Evolutionary conservation across 495 filamentous ascomycete genomes (phyloP).

Genomic region (Talaromyces stipitatus): DNA sequence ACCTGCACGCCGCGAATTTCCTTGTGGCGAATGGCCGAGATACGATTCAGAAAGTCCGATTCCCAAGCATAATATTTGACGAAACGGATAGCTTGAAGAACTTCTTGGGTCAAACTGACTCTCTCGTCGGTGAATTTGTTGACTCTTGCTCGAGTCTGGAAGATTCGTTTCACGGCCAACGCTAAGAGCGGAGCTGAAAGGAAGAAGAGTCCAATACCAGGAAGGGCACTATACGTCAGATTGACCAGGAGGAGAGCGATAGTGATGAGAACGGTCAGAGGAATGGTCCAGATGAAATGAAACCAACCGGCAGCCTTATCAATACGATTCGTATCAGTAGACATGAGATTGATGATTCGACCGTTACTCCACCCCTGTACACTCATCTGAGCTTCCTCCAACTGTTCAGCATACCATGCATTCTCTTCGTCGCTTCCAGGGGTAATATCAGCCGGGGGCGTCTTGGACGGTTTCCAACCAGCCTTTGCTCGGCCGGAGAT

Average conservation of each 20-base stretch:
- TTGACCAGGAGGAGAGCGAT: slow-evolving; percentile 76
- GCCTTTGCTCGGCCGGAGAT: slow-evolving; percentile 73
- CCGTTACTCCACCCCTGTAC: slow-evolving; percentile 78
- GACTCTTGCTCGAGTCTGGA: slow-evolving; percentile 62
- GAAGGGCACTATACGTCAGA: slow-evolving; percentile 76
- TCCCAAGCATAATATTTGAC: slow-evolving; percentile 98
- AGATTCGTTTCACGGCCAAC: slow-evolving; percentile 61
- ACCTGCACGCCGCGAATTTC: slow-evolving; percentile 78
- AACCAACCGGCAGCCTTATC: slow-evolving; percentile 81
- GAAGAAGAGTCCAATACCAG: slow-evolving; percentile 77
- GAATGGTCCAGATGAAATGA: slow-evolving; percentile 83
- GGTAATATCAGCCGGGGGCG: slow-evolving; percentile 25
- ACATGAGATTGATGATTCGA: slow-evolving; percentile 85
- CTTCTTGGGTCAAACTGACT: slow-evolving; percentile 90
- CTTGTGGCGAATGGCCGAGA: slow-evolving; percentile 59
- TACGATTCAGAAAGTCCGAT: slow-evolving; percentile 67
- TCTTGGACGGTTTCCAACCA: slow-evolving; percentile 36
- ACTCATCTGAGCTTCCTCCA: slow-evolving; percentile 24
- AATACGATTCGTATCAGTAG: slow-evolving; percentile 83
- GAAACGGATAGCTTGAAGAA: slow-evolving; percentile 81
- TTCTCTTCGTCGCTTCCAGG: slow-evolving; percentile 11
- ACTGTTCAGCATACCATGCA: slow-evolving; percentile 44
- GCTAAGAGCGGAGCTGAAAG: slow-evolving; percentile 69
- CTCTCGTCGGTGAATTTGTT: slow-evolving; percentile 91
- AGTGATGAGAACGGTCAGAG: slow-evolving; percentile 68